Conservation (phyloP, 805 yeast genomes). For the Lipomyces kockii region DNA sequence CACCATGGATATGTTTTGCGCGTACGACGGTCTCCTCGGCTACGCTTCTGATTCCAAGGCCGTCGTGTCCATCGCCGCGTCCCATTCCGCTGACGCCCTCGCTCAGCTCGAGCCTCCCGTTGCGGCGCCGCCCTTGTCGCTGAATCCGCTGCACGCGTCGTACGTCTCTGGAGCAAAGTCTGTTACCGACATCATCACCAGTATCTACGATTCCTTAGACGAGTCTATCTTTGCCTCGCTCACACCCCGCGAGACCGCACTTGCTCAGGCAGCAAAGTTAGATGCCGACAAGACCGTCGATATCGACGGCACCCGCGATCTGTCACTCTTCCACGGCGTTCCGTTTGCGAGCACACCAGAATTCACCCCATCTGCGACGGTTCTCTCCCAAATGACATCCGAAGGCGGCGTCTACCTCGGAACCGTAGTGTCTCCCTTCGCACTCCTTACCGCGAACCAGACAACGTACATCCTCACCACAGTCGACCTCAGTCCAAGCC, state of each 20-base stretch:
- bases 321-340: slow-evolving; percentile 31
- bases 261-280: slow-evolving; percentile 15
- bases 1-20: slow-evolving; percentile 38
- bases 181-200: slow-evolving; percentile 3
- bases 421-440: slow-evolving; percentile 4
- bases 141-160: slow-evolving; percentile 8
- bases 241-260: slow-evolving; percentile 2
- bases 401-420: slow-evolving; percentile 32
- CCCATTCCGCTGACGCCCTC: slow-evolving; percentile 14
- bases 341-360: slow-evolving; percentile 35
- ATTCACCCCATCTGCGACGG: slow-evolving; percentile 19
- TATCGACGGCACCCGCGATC: slow-evolving; percentile 26
- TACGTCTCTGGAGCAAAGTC: slow-evolving; percentile 9
- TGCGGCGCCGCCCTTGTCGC: neutral
- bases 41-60: slow-evolving; percentile 34
- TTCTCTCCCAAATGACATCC: slow-evolving; percentile 26
- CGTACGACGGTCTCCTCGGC: slow-evolving; percentile 42
- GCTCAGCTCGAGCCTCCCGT: slow-evolving; percentile 18
- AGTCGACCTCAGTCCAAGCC: neutral
- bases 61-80: slow-evolving; percentile 20
- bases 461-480: slow-evolving; percentile 27
- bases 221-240: neutral
- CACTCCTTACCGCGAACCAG: slow-evolving; percentile 12
- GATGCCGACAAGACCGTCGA: slow-evolving; percentile 20
- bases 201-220: slow-evolving; percentile 12